phyloP scores from a whole-genome alignment of 371 early-diverging fungal genomes.

The Chytridium lagenaria region DNA sequence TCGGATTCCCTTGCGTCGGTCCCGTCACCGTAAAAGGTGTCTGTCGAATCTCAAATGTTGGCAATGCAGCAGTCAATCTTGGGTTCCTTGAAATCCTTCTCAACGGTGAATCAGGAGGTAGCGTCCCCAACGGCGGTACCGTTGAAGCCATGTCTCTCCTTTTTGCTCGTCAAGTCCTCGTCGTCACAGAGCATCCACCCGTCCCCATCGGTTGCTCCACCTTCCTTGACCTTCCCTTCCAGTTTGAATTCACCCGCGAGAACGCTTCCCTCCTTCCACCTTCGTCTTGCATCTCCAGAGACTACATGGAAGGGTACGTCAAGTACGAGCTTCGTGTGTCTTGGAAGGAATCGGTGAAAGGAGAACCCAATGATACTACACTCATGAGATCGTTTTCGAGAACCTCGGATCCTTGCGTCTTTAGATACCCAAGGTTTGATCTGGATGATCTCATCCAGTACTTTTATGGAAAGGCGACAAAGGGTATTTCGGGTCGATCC shows the following conservation, averaged over 20 bases:
- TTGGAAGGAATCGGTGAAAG: neutral
- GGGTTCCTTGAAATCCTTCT: neutral
- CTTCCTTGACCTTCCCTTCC: slow-evolving; percentile 17
- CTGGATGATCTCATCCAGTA: slow-evolving; percentile 5
- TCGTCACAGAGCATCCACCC: slow-evolving; percentile 1
- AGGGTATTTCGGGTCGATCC: neutral
- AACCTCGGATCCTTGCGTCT: neutral
- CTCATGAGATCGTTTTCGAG: neutral
- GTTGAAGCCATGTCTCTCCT: slow-evolving; percentile 12
- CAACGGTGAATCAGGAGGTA: slow-evolving; percentile 1
- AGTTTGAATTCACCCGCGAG: slow-evolving; percentile 9
- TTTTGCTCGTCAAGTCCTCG: slow-evolving; percentile 11
- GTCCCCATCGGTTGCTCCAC: neutral
- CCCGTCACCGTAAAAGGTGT: slow-evolving; percentile 15
- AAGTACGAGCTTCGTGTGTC: slow-evolving; percentile 11
- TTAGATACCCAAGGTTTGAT: slow-evolving; percentile 4
- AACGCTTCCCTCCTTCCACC: slow-evolving; percentile 8
- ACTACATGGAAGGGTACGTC: slow-evolving; percentile 4
- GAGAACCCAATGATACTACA: neutral
- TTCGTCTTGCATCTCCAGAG: slow-evolving; percentile 11
- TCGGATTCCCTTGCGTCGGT: slow-evolving; percentile 12
- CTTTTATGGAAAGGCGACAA: neutral
- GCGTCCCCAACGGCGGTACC: neutral
- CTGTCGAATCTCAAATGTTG: slow-evolving; percentile 4
- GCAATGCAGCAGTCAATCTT: neutral